Evolutionary conservation across 2,329 filamentous ascomycete species (phyloP).

Genomic region (Penicillium thymicola): DNA sequence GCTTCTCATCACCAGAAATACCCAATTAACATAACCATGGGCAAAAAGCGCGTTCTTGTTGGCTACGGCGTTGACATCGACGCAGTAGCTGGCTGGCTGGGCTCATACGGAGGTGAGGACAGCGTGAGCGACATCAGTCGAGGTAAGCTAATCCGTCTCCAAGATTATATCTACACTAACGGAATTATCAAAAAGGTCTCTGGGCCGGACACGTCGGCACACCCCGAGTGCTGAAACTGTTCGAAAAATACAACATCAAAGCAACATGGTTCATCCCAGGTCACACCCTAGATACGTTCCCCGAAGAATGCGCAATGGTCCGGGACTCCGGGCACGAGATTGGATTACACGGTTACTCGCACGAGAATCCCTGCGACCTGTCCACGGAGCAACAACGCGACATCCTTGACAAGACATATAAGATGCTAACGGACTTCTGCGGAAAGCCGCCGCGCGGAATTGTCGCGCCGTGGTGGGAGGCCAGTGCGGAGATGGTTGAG

Average conservation of each 20-base stretch:
- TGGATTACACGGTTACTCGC: conserved; percentile 69
- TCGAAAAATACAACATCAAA: conserved; percentile 69
- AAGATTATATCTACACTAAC: not conserved
- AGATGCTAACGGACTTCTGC: conserved; percentile 68
- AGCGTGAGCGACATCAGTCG: conserved; percentile 32
- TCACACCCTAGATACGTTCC: conserved; percentile 63
- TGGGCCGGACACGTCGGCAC: conserved; percentile 68
- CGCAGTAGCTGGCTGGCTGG: conserved; percentile 34
- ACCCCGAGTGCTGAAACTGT: conserved; percentile 64
- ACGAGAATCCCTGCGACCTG: conserved; percentile 72
- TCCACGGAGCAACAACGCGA: conserved; percentile 71
- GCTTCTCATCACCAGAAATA: not conserved
- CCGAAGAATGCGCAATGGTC: conserved; percentile 60
- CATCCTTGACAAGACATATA: conserved; percentile 72
- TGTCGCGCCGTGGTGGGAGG: conserved; percentile 73
- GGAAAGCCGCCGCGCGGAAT: conserved; percentile 70
- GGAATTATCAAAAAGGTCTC: conserved; percentile 38
- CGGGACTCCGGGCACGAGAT: conserved; percentile 64
- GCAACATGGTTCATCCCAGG: conserved; percentile 65
- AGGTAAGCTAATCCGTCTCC: conserved; percentile 12
- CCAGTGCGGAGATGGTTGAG: conserved; percentile 60
- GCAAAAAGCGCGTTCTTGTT: conserved; percentile 26
- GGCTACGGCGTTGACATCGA: conserved; percentile 34
- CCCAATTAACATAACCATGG: not conserved
- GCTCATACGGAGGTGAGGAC: conserved; percentile 34